Percentiles rank a stretch among this genome's conserved stretches.
Conservation (phyloP, 768 basidiomycete species). For the Collybia nuda region DNA sequence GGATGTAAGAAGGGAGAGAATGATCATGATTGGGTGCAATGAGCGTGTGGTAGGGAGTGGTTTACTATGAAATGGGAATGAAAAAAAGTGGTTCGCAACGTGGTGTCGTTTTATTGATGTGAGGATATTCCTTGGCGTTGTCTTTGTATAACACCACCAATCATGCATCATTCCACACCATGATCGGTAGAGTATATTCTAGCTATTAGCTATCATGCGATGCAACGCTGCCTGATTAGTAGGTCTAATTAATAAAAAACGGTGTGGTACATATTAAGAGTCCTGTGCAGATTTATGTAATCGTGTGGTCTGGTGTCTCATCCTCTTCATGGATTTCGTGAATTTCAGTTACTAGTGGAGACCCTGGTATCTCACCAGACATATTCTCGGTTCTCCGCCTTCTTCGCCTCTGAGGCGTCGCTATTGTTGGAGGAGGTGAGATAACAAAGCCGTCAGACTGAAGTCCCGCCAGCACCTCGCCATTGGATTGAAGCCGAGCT, state of each 20-base stretch:
- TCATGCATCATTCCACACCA: no score
- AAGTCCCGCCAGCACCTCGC: constrained; percentile 28
- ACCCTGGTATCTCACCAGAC: constrained; percentile 26
- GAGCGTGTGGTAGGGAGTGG: not conserved
- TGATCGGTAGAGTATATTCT: no score
- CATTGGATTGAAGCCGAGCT: constrained; percentile 69
- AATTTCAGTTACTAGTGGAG: constrained; percentile 32
- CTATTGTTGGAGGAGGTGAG: constrained; percentile 47
- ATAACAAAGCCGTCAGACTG: constrained; percentile 67
- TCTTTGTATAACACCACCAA: no score
- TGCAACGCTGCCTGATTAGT: no score
- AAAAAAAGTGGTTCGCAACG: not conserved
- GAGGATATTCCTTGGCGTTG: no score
- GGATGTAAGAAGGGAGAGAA: constrained; percentile 29
- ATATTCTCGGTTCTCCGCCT: constrained; percentile 33
- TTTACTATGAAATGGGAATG: not conserved
- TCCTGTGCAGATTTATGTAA: not conserved
- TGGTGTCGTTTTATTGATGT: no score
- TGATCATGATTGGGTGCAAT: constrained; percentile 25
- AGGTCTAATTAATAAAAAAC: not conserved
- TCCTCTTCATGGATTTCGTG: constrained; percentile 20
- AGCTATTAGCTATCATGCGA: no score
- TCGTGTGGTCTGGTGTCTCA: not conserved
- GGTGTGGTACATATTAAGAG: constrained; percentile 1
- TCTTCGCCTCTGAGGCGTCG: constrained; percentile 35